A percentile compares a stretch with the other conserved stretches of the same genome.
Evolutionary conservation across 257 asterid species (phyloP).

Genomic region (Plantago major): DNA sequence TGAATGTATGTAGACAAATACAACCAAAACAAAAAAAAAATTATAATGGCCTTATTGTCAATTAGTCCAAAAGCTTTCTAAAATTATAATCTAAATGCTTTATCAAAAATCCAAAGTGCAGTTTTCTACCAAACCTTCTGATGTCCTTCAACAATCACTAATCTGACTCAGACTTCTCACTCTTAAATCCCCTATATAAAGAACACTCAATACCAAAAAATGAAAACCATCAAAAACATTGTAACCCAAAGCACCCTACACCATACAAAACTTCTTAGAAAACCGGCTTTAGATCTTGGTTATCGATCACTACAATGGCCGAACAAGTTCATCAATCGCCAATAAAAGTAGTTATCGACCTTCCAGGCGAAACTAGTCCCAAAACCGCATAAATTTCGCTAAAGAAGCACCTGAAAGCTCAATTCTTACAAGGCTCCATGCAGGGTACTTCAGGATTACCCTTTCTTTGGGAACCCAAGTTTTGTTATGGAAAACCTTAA

Average conservation of each 20-base stretch:
- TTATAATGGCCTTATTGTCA: not conserved
- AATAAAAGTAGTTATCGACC: conserved; percentile 9
- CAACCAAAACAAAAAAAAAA: too few relatives aligned
- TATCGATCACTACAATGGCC: conserved; percentile 13
- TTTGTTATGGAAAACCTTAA: conserved; percentile 40
- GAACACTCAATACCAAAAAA: conserved; percentile 1
- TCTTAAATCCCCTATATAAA: conserved; percentile 5
- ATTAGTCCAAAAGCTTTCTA: not conserved
- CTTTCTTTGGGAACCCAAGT: conserved; percentile 41
- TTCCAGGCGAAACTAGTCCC: not conserved
- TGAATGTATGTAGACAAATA: too few relatives aligned
- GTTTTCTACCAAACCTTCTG: conserved; percentile 16
- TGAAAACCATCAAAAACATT: not conserved
- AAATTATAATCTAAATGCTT: not conserved
- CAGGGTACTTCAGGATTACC: conserved; percentile 43
- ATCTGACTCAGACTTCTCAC: not conserved
- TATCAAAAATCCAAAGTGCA: conserved; percentile 1
- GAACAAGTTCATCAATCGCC: conserved; percentile 9
- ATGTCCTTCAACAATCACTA: not conserved
- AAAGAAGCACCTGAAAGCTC: conserved; percentile 19
- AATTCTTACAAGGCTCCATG: conserved; percentile 30
- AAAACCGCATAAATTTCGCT: not conserved
- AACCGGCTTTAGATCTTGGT: not conserved
- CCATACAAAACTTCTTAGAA: not conserved
- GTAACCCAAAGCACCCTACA: not conserved